Conservation (phyloP, 768 basidiomycete species). For the Boletellus ananas region DNA sequence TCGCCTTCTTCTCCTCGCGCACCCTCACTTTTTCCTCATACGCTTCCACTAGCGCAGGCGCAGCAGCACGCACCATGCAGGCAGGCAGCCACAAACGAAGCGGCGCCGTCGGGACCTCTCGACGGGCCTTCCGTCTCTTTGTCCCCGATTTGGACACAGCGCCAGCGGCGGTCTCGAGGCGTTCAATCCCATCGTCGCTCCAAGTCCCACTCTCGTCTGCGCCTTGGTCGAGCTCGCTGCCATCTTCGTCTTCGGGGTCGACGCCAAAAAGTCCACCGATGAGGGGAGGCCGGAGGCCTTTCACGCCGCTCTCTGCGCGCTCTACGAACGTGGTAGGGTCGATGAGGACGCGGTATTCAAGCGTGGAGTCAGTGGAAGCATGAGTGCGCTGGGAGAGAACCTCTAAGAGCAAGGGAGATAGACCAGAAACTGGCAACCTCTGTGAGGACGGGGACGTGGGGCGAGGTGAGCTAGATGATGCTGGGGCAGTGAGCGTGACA, state of each 20-base stretch:
- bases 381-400: slow-evolving; percentile 67
- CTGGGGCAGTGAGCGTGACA: slow-evolving; percentile 4
- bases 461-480: slow-evolving; percentile 3
- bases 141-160: slow-evolving; percentile 16
- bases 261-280: slow-evolving; percentile 36
- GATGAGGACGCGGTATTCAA: slow-evolving; percentile 81
- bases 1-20: slow-evolving; percentile 42
- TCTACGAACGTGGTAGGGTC: slow-evolving; percentile 62
- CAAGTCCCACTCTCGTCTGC: slow-evolving; percentile 45
- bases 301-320: slow-evolving; percentile 62
- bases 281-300: slow-evolving; percentile 51
- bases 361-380: slow-evolving; percentile 61
- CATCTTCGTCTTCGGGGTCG: slow-evolving; percentile 46
- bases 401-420: slow-evolving; percentile 50
- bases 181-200: slow-evolving; percentile 33
- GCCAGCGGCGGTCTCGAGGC: slow-evolving; percentile 25
- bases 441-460: slow-evolving; percentile 3
- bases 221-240: slow-evolving; percentile 20
- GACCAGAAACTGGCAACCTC: slow-evolving; percentile 23
- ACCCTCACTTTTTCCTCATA: slow-evolving; percentile 57
- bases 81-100: slow-evolving; percentile 81
- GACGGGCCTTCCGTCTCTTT: slow-evolving; percentile 25
- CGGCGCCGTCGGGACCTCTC: slow-evolving; percentile 44
- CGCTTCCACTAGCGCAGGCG: slow-evolving; percentile 58
- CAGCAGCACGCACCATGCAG: slow-evolving; percentile 65